Evolutionary conservation across 2,329 filamentous ascomycete species (phyloP), one percentile per base, ranked within the genome.

Genomic region (Neocatenulostroma microsporum): DNA sequence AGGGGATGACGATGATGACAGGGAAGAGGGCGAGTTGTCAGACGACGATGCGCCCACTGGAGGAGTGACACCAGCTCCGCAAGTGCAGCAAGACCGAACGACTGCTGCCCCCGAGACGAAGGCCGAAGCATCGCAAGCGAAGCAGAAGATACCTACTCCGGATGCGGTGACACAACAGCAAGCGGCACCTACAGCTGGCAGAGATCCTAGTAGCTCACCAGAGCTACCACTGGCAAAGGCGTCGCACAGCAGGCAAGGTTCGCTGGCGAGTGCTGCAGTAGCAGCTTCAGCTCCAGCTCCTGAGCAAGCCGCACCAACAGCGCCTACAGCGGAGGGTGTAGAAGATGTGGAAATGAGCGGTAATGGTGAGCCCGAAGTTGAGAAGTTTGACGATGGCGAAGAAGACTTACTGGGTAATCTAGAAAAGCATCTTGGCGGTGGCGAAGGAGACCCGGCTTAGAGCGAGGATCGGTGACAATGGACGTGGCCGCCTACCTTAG

Each of bases 1-100:
- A 2, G 63, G 56, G 9, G 63, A 64, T 19, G 62, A 69, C 13
- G 66, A 67, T n/a, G 66, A 68, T 11, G 60, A 65, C 33, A 44
- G 52, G 23, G 57, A 60, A 29, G 58, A 58, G 11, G 58, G 55
- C 20, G 55, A 61, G 37, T 44, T 55, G 3, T 49, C 49, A 8
- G 57, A 57, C 21, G 55, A 57, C 8, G 51, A 51, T 34, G 51
- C 43, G 20, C 46, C 45, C 12, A 44, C 44, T 19, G 39, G 41
- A 29, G 37, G 25, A 13, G 17, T 17, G 11, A 45, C 44, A 17
- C 42, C 46, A n/a, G 42, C 36, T 19, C 39, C 32, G 21, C 27
- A 17, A 19, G 17, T 14, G 25, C 31, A 21, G 18, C 13, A 51
- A 45, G 30, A 37, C 29, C 28, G 41, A 30, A 18, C 19, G 29